A percentile compares a stretch with the other conserved stretches of the same genome.
phyloP scores from a whole-genome alignment of 2,329 filamentous ascomycete species.

The Nemania sp. region DNA sequence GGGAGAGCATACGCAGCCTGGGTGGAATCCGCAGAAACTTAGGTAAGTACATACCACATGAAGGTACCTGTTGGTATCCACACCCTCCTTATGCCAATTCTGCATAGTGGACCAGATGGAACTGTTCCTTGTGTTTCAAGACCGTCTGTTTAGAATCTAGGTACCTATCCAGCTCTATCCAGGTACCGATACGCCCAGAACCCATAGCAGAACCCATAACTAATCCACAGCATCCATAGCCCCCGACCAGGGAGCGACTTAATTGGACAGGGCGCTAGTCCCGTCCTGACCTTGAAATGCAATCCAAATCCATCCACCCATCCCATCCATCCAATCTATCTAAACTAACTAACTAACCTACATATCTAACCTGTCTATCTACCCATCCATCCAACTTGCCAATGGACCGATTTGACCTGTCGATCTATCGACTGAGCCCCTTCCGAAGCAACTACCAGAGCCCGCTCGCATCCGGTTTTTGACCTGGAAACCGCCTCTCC shows the following conservation, averaged over 20 bases:
- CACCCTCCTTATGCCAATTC: not conserved
- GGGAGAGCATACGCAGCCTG: too few relatives aligned
- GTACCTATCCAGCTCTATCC: not conserved
- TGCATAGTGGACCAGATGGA: not conserved
- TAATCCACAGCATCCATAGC: too few relatives aligned
- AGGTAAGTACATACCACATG: too few relatives aligned
- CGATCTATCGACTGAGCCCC: conserved; percentile 17
- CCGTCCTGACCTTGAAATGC: conserved; percentile 27
- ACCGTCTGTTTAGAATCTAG: conserved; percentile 18
- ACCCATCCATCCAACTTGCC: conserved; percentile 26
- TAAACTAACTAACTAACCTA: conserved; percentile 1
- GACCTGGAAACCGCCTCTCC: conserved; percentile 2
- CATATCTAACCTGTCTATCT: conserved; percentile 6
- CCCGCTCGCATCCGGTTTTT: conserved; percentile 20
- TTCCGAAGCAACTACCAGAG: conserved; percentile 27
- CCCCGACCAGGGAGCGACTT: not conserved
- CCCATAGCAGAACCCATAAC: too few relatives aligned
- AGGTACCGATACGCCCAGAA: not conserved
- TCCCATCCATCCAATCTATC: conserved; percentile 7
- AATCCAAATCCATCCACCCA: conserved; percentile 25
- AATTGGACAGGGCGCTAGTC: conserved; percentile 32
- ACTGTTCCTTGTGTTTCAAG: not conserved
- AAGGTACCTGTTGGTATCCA: too few relatives aligned
- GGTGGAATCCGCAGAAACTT: not conserved
- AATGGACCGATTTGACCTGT: conserved; percentile 17